These are phyloP conservation scores for Astrothelium macrocarpum DNA, from an alignment of 495 filamentous ascomycete species.

Conservation along the genomic window DNA sequence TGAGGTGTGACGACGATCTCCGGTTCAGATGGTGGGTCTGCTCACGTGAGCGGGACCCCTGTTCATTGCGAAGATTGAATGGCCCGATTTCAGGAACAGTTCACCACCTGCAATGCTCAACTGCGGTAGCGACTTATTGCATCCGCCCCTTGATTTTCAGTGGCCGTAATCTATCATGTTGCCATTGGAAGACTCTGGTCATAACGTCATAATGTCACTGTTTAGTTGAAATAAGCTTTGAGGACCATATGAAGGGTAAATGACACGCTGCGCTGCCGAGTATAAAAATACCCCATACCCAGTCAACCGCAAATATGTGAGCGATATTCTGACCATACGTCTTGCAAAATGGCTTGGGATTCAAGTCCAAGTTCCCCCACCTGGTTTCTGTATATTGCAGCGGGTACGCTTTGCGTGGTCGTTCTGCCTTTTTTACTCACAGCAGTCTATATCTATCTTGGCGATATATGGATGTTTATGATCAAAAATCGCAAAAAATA, in stretches of 20 bases:
- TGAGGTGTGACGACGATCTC: too few species aligned
- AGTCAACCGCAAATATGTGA: background rate
- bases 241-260: background rate
- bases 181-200: background rate
- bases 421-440: background rate
- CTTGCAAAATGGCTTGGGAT: background rate
- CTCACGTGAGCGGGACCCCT: too few species aligned
- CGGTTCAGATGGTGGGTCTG: too few species aligned
- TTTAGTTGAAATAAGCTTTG: background rate
- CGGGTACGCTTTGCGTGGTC: background rate
- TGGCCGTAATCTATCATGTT: background rate
- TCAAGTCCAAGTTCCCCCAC: background rate
- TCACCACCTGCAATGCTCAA: background rate
- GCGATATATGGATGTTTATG: background rate
- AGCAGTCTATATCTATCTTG: background rate
- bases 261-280: background rate
- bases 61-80: too few species aligned
- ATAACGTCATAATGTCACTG: background rate
- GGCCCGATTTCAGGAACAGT: background rate
- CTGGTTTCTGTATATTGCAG: background rate
- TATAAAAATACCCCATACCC: background rate
- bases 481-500: background rate
- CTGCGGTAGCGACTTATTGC: background rate
- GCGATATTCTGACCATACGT: background rate
- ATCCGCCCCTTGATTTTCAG: background rate